Conservation (phyloP, 108 stramenopile genomes). For the Skeletonema grethae region DNA sequence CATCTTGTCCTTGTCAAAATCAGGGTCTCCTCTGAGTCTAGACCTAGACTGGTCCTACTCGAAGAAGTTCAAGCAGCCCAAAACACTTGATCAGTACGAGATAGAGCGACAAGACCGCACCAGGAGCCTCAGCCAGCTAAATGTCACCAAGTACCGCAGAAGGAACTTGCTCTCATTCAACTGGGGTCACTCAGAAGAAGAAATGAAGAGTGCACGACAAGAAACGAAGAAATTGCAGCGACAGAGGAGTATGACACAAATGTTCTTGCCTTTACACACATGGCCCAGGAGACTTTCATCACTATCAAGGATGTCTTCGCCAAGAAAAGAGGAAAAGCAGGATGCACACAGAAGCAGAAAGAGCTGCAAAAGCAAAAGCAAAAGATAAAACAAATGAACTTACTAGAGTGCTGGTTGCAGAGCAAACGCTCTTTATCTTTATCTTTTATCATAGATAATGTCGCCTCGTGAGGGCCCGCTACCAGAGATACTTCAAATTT, state of each 20-base stretch:
- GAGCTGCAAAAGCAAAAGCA: neutral
- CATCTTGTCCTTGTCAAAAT: slow-evolving; percentile 21
- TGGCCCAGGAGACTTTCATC: slow-evolving; percentile 27
- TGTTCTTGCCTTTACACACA: slow-evolving; percentile 17
- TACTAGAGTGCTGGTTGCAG: neutral
- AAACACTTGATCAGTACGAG: slow-evolving; percentile 35
- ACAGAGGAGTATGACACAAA: slow-evolving; percentile 30
- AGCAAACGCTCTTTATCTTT: too few relatives aligned
- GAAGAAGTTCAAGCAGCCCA: slow-evolving; percentile 21
- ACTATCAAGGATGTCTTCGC: slow-evolving; percentile 26
- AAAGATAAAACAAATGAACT: neutral
- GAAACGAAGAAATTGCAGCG: slow-evolving; percentile 34
- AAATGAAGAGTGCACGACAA: slow-evolving; percentile 30
- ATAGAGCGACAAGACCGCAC: slow-evolving; percentile 23
- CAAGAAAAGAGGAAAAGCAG: slow-evolving; percentile 14
- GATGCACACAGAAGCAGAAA: neutral
- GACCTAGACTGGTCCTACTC: slow-evolving; percentile 45
- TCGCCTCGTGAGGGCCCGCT: too few relatives aligned
- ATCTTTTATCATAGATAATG: too few relatives aligned
- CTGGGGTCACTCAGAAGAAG: slow-evolving; percentile 45
- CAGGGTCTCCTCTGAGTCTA: slow-evolving; percentile 35
- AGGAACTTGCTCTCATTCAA: slow-evolving; percentile 32
- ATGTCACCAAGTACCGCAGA: slow-evolving; percentile 38
- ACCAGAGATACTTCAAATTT: too few relatives aligned
- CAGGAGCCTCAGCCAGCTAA: neutral